phyloP scores from a whole-genome alignment of 345 rosid genomes.

The Trapa incisa region DNA sequence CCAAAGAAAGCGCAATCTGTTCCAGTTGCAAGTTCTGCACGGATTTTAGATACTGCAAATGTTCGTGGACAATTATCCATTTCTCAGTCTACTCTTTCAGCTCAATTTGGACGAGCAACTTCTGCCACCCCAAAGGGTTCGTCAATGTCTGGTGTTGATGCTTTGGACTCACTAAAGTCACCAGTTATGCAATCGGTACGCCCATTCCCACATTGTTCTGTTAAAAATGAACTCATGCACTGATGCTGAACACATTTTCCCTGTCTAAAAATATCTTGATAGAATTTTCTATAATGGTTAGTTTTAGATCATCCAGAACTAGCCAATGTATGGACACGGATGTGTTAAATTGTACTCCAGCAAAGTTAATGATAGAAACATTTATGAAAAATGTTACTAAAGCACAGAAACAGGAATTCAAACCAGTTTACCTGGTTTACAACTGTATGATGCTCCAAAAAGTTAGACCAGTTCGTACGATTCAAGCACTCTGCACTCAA shows the following conservation, averaged over 20 bases:
- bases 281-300: background rate
- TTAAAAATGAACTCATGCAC: background rate
- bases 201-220: slow-evolving; percentile 2
- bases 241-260: background rate
- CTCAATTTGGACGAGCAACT: slow-evolving; percentile 37
- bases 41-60: slow-evolving; percentile 43
- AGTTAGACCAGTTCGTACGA: background rate
- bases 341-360: slow-evolving; percentile 6
- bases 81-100: slow-evolving; percentile 46
- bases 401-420: background rate
- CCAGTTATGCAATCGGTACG: slow-evolving; percentile 43
- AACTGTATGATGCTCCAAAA: background rate
- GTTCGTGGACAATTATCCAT: slow-evolving; percentile 43
- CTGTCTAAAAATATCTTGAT: background rate
- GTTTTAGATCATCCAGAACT: background rate
- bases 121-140: slow-evolving; percentile 26
- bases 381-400: background rate
- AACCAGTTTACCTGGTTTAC: background rate
- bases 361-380: background rate
- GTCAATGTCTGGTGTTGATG: slow-evolving; percentile 40
- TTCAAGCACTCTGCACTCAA: no score
- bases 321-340: background rate
- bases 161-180: slow-evolving; percentile 31
- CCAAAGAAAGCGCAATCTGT: slow-evolving; percentile 42
- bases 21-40: slow-evolving; percentile 45